Base-by-base conservation (phyloP, 257 asterid species). In the Phtheirospermum japonicum region DNA sequence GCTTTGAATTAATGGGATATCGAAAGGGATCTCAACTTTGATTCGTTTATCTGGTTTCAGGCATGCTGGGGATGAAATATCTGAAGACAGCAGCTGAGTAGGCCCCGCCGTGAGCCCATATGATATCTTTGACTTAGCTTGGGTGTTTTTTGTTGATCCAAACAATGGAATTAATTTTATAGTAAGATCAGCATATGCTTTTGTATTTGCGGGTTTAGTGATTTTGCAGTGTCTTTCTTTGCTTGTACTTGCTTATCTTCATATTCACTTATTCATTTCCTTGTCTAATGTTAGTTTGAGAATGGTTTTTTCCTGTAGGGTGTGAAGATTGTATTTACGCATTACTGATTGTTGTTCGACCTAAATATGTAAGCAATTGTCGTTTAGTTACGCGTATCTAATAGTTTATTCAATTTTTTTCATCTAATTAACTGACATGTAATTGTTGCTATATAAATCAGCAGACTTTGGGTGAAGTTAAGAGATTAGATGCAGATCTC, bases 11-110 rank as follows among this genome's bases (percentile, higher is more conserved):
- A 9, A 42, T 42, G 48, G 13, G 16, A 42, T 42, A 42, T 42
- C 11, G 16, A 9, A 42, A 36, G 48, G 16, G 48, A 42, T 42
- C 48, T 42, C 48, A 9, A 9, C 42, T 30, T 30, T 37, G 61
- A 59, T 63, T 48, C 13, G 2, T 57, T 57, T 43, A 60, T 64
- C 57, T 63, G 66, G 60, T 76, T 51, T 57, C 89, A 88, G 96
- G 85, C 89, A 82, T 68, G 83, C 79, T 8, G 91, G 92, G 40
- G 88, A 88, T 67, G 85, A 87, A 42, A 68, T 58, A 13, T 76
- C 91, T 0, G 92, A 88, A 42, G 88, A 75, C 42, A 80, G 74
- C 68, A 82, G 77, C 79, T 77, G 87, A 78, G 75, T 16, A 54
- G 85, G 76, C 75, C 71, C 58, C 79, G 66, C 52, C 80, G 64